Evolutionary conservation across 306 rosid species (phyloP).

Genomic region (Carpinus viminea): DNA sequence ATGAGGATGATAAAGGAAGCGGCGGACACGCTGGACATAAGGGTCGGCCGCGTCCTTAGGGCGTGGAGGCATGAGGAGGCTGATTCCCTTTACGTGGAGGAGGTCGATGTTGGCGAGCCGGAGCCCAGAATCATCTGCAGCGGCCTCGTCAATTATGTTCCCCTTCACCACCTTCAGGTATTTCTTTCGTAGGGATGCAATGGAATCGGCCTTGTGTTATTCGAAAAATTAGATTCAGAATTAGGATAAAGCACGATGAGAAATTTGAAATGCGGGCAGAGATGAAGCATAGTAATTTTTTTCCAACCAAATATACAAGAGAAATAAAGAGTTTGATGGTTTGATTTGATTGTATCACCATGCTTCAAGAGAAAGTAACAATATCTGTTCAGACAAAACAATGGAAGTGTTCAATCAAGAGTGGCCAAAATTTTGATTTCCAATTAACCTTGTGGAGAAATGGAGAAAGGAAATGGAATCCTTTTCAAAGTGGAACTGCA

Average conservation of each 20-base stretch:
- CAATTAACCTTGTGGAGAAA: not conserved
- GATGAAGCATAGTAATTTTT: not conserved
- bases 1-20: slow-evolving; percentile 44
- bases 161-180: slow-evolving; percentile 74
- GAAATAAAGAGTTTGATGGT: not conserved
- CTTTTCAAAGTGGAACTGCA: not conserved
- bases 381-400: not conserved
- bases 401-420: not conserved
- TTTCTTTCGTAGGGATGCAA: not conserved
- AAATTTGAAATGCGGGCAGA: not conserved
- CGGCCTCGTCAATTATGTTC: slow-evolving; percentile 76
- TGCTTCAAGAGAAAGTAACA: not conserved
- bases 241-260: not conserved
- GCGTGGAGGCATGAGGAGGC: slow-evolving; percentile 95
- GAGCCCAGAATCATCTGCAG: slow-evolving; percentile 90
- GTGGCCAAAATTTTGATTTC: not conserved
- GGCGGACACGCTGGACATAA: slow-evolving; percentile 75
- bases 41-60: slow-evolving; percentile 73
- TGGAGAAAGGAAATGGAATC: not conserved
- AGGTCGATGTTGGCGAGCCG: slow-evolving; percentile 78
- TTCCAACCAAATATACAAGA: not conserved
- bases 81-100: slow-evolving; percentile 87
- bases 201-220: not conserved
- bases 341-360: not conserved
- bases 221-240: not conserved